Evolutionary conservation across 1,139 yeast species (phyloP).

Genomic region (Taphrina deformans): DNA sequence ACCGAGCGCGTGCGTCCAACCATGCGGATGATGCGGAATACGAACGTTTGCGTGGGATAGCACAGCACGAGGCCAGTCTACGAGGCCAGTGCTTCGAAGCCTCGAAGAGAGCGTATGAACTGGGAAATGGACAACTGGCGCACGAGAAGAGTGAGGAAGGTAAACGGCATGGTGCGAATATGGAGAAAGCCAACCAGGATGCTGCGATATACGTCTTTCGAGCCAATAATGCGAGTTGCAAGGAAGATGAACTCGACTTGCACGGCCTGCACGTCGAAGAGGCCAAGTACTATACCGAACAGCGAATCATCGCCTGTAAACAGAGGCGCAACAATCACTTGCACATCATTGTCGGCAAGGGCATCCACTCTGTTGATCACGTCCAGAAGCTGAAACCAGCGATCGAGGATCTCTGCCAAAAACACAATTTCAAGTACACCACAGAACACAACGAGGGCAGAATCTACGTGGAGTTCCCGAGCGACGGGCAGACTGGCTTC

Average conservation of each 20-base stretch:
- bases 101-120: slow-evolving; percentile 26
- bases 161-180: slow-evolving; percentile 52
- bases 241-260: slow-evolving; percentile 80
- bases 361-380: slow-evolving; percentile 76
- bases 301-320: slow-evolving; percentile 67
- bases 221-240: slow-evolving; percentile 83
- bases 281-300: slow-evolving; percentile 73
- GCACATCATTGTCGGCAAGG: slow-evolving; percentile 84
- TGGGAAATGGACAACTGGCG: slow-evolving; percentile 22
- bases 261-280: slow-evolving; percentile 91
- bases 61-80: slow-evolving; percentile 64
- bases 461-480: slow-evolving; percentile 62
- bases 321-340: slow-evolving; percentile 58
- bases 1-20: slow-evolving; percentile 11
- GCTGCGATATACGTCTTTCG: slow-evolving; percentile 89
- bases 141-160: slow-evolving; percentile 29
- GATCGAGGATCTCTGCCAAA: slow-evolving; percentile 69
- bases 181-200: slow-evolving; percentile 67
- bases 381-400: slow-evolving; percentile 90
- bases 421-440: slow-evolving; percentile 60
- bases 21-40: slow-evolving; percentile 49
- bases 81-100: slow-evolving; percentile 55
- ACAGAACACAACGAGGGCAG: slow-evolving; percentile 81
- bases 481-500: slow-evolving; percentile 20
- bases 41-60: slow-evolving; percentile 62